Conservation (phyloP, 2,329 filamentous ascomycete species). For the Ilyonectria destructans region DNA sequence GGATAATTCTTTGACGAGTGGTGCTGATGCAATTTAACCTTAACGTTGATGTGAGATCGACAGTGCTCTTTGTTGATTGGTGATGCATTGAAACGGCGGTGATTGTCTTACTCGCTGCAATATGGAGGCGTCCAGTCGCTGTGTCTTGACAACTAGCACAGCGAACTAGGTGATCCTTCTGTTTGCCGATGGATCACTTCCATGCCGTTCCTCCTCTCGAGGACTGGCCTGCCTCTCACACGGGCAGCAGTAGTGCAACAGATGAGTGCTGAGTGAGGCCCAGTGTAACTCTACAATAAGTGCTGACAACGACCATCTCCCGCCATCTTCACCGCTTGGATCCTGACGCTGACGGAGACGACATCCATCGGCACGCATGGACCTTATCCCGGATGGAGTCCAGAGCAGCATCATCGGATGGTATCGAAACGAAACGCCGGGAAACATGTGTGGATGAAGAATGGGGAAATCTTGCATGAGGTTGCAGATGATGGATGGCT, state of each 20-base stretch:
- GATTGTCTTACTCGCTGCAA: not conserved
- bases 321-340: constrained; percentile 16
- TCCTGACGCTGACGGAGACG: constrained; percentile 4
- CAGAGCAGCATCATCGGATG: not conserved
- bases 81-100: not conserved
- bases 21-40: not conserved
- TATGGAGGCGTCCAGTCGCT: not conserved
- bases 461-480: not conserved
- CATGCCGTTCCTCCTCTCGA: not conserved
- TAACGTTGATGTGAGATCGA: not conserved
- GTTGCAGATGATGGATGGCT: not conserved
- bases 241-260: not conserved
- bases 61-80: not conserved
- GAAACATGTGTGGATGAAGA: not conserved
- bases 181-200: not conserved
- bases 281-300: not conserved
- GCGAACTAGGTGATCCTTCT: not conserved
- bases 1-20: not conserved
- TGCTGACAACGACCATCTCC: not conserved
- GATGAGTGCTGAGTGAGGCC: not conserved
- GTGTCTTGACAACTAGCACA: not conserved
- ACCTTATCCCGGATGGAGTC: not conserved
- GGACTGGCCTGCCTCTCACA: not conserved
- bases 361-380: not conserved
- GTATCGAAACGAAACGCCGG: not conserved